phyloP scores from a whole-genome alignment of 2,329 filamentous ascomycete species.

The Graphilbum ipis-grandicollis region DNA sequence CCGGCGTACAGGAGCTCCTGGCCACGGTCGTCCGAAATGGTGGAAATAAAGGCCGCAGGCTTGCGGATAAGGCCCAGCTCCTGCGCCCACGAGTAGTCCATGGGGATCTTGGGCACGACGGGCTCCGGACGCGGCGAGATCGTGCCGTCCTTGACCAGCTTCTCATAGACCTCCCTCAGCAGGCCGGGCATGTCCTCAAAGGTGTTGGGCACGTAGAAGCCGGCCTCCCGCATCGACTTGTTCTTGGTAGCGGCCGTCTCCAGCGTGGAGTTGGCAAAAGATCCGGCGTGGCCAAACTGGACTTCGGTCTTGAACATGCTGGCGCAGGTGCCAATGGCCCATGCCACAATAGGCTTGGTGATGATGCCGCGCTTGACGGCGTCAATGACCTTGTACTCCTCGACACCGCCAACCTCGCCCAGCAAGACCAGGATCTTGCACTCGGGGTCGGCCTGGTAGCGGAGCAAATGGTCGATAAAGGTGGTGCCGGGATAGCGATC shows the following conservation, averaged over 20 bases:
- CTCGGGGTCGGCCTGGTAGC: constrained; percentile 90
- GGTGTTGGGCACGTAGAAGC: constrained; percentile 85
- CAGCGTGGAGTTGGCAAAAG: constrained; percentile 97
- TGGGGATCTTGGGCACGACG: constrained; percentile 93
- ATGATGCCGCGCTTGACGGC: constrained; percentile 88
- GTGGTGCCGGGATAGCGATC: constrained; percentile 97
- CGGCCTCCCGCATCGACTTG: constrained; percentile 87
- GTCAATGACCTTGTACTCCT: constrained; percentile 99
- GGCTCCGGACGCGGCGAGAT: constrained; percentile 81
- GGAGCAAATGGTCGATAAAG: constrained; percentile 95
- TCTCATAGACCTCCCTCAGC: constrained; percentile 71
- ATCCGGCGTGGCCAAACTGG: constrained; percentile 96
- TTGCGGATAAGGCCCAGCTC: constrained; percentile 99
- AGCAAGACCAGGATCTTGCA: constrained; percentile 96
- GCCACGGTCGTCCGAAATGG: constrained; percentile 98
- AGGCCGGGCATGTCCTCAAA: constrained; percentile 83
- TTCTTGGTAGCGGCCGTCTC: constrained; percentile 97
- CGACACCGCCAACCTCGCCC: constrained; percentile 96
- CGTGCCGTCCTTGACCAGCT: constrained; percentile 67
- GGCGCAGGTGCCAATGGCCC: constrained; percentile 98
- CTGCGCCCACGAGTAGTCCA: constrained; percentile 99
- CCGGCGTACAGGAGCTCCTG: constrained; percentile 97
- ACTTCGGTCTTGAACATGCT: constrained; percentile 99
- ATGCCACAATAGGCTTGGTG: constrained; percentile 96
- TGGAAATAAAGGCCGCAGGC: constrained; percentile 98